Conservation (phyloP, 305 asterid species). For the Lippia alba region DNA sequence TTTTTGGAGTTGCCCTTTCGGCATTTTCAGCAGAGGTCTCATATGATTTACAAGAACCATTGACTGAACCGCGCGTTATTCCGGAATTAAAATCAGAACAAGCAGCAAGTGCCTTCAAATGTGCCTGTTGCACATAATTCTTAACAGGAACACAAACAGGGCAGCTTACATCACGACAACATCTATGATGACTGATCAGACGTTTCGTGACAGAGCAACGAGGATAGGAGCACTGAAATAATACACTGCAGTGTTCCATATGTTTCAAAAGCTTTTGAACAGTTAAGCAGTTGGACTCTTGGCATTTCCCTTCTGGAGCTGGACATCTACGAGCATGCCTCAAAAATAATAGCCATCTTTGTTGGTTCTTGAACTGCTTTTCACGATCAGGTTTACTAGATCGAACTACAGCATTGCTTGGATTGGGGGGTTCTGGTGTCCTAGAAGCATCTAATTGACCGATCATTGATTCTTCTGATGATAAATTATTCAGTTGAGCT, state of each 20-base stretch:
- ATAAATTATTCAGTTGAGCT: constrained; percentile 66
- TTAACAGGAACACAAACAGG: constrained; percentile 95
- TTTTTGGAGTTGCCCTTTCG: constrained; percentile 47
- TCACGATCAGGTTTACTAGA: constrained; percentile 59
- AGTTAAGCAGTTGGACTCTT: constrained; percentile 61
- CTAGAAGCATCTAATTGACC: constrained; percentile 61
- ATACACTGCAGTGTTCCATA: constrained; percentile 60
- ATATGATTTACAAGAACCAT: constrained; percentile 55
- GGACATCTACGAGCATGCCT: constrained; percentile 91
- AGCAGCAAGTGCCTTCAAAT: constrained; percentile 55
- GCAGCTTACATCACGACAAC: constrained; percentile 72
- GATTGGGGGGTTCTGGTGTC: constrained; percentile 57
- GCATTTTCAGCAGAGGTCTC: constrained; percentile 54
- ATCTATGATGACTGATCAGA: constrained; percentile 59
- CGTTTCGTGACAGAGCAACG: constrained; percentile 67
- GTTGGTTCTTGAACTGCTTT: constrained; percentile 67
- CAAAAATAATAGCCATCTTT: constrained; percentile 85
- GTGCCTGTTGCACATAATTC: constrained; percentile 57
- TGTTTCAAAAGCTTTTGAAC: constrained; percentile 80
- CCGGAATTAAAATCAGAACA: constrained; percentile 54
- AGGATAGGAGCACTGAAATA: constrained; percentile 63
- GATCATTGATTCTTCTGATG: constrained; percentile 66
- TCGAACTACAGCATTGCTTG: constrained; percentile 45
- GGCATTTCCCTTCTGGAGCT: constrained; percentile 83
- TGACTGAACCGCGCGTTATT: constrained; percentile 43